Evolutionary conservation across 305 asterid genomes (phyloP), one percentile per base, ranked within the genome.

Genomic region (Lippia alba): DNA sequence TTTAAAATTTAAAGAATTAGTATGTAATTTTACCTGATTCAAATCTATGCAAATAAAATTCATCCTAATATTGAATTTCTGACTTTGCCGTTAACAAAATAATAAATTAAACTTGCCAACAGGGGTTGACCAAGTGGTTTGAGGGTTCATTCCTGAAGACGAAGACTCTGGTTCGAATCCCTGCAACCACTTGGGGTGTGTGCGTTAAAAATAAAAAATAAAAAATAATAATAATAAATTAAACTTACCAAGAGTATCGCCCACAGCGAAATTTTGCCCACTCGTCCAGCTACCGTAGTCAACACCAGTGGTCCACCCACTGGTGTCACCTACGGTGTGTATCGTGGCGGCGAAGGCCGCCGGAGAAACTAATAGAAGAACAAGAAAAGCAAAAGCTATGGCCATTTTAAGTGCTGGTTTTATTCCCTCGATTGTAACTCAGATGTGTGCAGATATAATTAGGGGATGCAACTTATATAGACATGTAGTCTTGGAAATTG

Each of bases 241-340:
- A 5, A 34, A 78, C 84, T 67, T 68, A 81, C 84, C 49, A 4
- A 81, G 79, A 17, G 61, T 50, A 66, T 83, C 86, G 0, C 74
- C 80, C 0, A 40, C 40, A 2, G 60, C n/a, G 57, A 76, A 81
- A 0, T 71, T 81, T 39, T 50, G 66, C 18, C 67, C 55, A 0
- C 44, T 51, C 24, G 81, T 64, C 88, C 88, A 84, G 3, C 1
- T 14, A 12, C 0, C 57, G 49, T 74, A 81, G 64, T 81, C 17
- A 58, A 64, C 30, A 67, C 32, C 30, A 69, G 46, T 24, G 62
- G 9, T 57, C 88, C 88, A 83, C 41, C 81, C 76, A n/a, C 20
- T 2, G 57, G 2, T 0, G 45, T 66, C 86, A 4, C 86, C 86
- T 1, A 84, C 84, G 24, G 18, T 64, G 78, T 73, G 69, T 5